These are phyloP conservation scores for Diutina catenulata DNA, from an alignment of 1,139 yeast species.

Conservation along the genomic window DNA sequence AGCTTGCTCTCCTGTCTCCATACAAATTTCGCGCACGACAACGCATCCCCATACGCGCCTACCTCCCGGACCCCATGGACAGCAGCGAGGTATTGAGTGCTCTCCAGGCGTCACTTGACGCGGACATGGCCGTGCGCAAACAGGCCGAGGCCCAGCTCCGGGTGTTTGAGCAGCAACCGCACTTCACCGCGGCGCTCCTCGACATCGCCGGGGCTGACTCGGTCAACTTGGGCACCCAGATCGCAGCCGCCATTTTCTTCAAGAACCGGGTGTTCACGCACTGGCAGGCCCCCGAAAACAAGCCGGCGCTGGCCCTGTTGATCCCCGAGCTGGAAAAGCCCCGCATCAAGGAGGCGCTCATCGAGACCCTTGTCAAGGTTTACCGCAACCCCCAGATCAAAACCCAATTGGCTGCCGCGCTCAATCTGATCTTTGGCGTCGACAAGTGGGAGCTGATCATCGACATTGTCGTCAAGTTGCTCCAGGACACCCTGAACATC, in stretches of 20 bases:
- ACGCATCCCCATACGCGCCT: not conserved
- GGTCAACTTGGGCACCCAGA: constrained; percentile 36
- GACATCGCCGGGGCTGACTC: constrained; percentile 38
- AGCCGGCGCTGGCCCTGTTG: constrained; percentile 14
- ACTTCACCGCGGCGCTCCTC: constrained; percentile 47
- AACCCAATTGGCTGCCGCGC: constrained; percentile 30
- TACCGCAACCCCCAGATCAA: constrained; percentile 23
- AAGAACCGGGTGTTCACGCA: constrained; percentile 49
- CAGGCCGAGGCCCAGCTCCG: constrained; percentile 31
- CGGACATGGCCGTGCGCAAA: constrained; percentile 25
- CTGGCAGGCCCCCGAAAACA: constrained; percentile 41
- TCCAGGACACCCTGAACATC: constrained; percentile 31
- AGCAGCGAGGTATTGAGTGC: constrained; percentile 3
- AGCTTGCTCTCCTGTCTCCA: not conserved
- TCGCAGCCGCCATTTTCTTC: constrained; percentile 56
- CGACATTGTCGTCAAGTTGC: constrained; percentile 24
- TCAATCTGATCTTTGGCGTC: constrained; percentile 29
- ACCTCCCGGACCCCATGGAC: not conserved
- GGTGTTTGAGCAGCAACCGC: constrained; percentile 34
- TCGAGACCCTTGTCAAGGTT: constrained; percentile 31
- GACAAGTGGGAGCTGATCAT: constrained; percentile 37
- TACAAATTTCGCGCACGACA: not conserved
- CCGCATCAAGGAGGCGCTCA: constrained; percentile 37
- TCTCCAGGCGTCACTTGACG: constrained; percentile 20
- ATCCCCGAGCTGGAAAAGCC: constrained; percentile 40